Base-by-base conservation (phyloP, 352 stramenopile species). In the Blastocystis sp. region DNA sequence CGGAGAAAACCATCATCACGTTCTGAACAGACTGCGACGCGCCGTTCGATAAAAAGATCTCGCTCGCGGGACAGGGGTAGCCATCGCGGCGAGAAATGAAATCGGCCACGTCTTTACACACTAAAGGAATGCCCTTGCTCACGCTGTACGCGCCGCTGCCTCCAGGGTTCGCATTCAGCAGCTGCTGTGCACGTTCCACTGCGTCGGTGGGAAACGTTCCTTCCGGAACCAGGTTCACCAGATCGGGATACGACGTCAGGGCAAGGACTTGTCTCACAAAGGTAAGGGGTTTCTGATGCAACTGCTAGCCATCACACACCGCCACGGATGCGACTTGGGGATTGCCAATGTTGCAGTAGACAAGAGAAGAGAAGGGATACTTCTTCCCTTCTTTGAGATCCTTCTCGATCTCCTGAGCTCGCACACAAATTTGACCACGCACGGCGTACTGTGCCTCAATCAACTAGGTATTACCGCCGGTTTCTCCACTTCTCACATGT, bases 31-130 rank as follows among this genome's bases (percentile, higher is more conserved):
- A 96, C 60, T 95, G 93, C 90, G 93, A 97, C 23, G 97, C 97
- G 43, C 97, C 97, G 77, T 98, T 96, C 45, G 95, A 98, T 66
- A 99, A 92, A 90, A 96, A 99, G 70, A 99, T 98, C 90, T 96
- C 92, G 64, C 98, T 94, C 2, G 94, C 92, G 86, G 98, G 92
- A 60, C 93, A 92, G 23, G 93, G 90, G 90, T 97, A 93, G 79
- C 94, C 94, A 77, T 97, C 95, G 60, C 95, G 93, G 61, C 91
- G 90, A 80, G 93, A 84, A 62, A 97, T 91, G 87, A 97, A 97
- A 61, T 91, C 91, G 3, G 93, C 94, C 19, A 98, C 93, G 82
- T 97, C 94, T 76, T 97, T 89, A 2, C 94, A 93, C 69, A 97
- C 92, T 28, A 94, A 86, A 38, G 91, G 89, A 0, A 94, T 91